Base-by-base conservation (phyloP, 2,329 filamentous ascomycete genomes). In the Diaporthe humulicola region DNA sequence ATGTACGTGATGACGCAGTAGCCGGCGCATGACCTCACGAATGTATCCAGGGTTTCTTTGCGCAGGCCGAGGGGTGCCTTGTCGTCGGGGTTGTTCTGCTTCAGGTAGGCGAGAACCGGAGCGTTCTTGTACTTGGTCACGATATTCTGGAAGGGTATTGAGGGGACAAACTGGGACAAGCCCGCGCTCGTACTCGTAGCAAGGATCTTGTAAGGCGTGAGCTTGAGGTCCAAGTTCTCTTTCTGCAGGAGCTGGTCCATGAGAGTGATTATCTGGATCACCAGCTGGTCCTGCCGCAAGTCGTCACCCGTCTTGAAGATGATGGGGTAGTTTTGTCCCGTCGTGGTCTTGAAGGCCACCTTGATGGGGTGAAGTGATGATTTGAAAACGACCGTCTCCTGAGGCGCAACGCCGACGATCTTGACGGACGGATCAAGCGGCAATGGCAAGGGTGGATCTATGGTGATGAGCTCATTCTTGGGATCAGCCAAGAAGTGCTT, bases 1-100 rank as follows among this genome's bases (percentile, higher is more conserved):
- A 99, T 94, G 83, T 99, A 99, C 0, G 97, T 99, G 78, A 99
- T 98, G 19, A 99, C 97, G 83, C 97, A 98, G 85, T 99, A 99
- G 45, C 97, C 97, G 0, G 97, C 97, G 81, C 97, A 98, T 0
- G 95, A 98, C 81, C 96, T 96, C 81, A 98, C 92, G 82, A 98
- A 99, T 0, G 93, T 98, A 79, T 99, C 97, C 85, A 99, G 93
- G 0, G 95, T 93, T 81, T 98, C 96, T 82, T 96, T 96, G 38
- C 96, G 93, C 38, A 99, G 93, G 0, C 96, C 95, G 0, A 98
- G 89, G 0, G 95, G 93, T 6, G 94, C 94, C 17, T 88, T 88
- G 28, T 94, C 91, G 81, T 98, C 96, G 0, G 96, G 96, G 80
- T 98, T 98, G 83, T 98, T 95, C 75, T 93, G 92, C 78, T 93